phyloP scores from a whole-genome alignment of 306 rosid species.

The Lathyrus aphaca region DNA sequence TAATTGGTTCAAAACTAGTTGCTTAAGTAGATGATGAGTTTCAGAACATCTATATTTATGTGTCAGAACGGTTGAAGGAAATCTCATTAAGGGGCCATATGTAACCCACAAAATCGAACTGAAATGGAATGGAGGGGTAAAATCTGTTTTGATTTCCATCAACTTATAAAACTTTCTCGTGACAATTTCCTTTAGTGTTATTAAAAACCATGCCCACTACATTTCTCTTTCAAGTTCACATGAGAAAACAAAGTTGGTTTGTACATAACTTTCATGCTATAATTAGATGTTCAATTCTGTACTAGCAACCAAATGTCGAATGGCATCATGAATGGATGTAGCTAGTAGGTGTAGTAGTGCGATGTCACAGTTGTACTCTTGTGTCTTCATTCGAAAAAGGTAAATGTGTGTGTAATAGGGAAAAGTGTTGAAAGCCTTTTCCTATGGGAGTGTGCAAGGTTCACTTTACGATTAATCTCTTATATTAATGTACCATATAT shows the following conservation, averaged over 20 bases:
- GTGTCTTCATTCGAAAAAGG: conserved; percentile 46
- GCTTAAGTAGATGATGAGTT: background rate
- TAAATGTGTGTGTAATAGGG: conserved; percentile 24
- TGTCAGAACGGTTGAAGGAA: conserved; percentile 31
- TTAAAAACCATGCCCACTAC: conserved; percentile 31
- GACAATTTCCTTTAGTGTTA: conserved; percentile 7
- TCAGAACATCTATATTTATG: background rate
- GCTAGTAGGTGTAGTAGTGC: conserved; percentile 36
- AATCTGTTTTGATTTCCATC: conserved; percentile 10
- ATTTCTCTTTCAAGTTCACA: conserved; percentile 37
- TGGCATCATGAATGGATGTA: background rate
- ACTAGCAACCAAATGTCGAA: conserved; percentile 12
- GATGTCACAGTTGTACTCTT: conserved; percentile 48
- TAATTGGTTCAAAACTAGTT: background rate
- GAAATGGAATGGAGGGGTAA: conserved; percentile 12
- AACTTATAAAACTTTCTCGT: conserved; percentile 32
- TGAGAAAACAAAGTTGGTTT: conserved; percentile 18
- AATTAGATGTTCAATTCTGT: background rate
- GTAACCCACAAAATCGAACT: conserved; percentile 2
- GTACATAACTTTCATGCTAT: conserved; percentile 34
- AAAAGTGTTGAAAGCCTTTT: conserved; percentile 36
- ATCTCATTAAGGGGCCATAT: conserved; percentile 39
- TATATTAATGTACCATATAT: conserved; percentile 32
- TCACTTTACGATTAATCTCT: conserved; percentile 38
- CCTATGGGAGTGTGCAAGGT: conserved; percentile 6